phyloP scores from a whole-genome alignment of 2,329 filamentous ascomycete genomes.

The Hirsutella rhossiliensis region DNA sequence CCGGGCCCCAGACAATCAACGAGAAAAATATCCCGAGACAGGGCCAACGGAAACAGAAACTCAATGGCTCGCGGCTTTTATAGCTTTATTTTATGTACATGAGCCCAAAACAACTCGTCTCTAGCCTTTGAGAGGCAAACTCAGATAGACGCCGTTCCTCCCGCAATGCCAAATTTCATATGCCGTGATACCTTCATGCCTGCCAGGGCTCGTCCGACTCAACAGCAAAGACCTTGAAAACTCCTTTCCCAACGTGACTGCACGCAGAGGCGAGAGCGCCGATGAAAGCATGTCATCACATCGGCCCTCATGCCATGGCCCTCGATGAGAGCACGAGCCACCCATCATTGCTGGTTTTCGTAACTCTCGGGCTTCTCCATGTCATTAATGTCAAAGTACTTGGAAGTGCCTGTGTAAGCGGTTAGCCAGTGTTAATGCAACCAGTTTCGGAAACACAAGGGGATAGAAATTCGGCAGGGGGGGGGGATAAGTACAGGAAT shows the following conservation, averaged over 20 bases:
- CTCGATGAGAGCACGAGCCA: neutral
- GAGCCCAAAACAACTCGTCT: slow-evolving; percentile 11
- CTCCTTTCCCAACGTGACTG: too few relatives aligned
- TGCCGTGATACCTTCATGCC: slow-evolving; percentile 1
- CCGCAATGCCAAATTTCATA: slow-evolving; percentile 9
- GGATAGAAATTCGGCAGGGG: neutral
- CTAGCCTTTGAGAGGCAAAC: slow-evolving; percentile 10
- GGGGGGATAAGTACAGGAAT: slow-evolving; percentile 63
- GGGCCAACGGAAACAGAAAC: neutral
- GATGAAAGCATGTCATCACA: neutral
- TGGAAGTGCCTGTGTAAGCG: slow-evolving; percentile 44
- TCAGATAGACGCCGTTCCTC: slow-evolving; percentile 12
- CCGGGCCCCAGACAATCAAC: too few relatives aligned
- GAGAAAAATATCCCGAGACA: too few relatives aligned
- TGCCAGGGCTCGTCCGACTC: neutral
- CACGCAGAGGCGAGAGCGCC: neutral
- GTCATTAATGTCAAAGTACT: slow-evolving; percentile 74
- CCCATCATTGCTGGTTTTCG: slow-evolving; percentile 53
- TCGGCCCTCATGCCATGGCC: neutral
- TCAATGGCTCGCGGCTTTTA: neutral
- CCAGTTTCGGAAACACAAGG: neutral
- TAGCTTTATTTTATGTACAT: slow-evolving; percentile 11
- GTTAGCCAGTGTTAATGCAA: neutral
- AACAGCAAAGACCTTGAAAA: neutral
- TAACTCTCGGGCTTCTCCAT: slow-evolving; percentile 77